Conservation (phyloP, 768 basidiomycete species). For the Nidularia pulvinata region DNA sequence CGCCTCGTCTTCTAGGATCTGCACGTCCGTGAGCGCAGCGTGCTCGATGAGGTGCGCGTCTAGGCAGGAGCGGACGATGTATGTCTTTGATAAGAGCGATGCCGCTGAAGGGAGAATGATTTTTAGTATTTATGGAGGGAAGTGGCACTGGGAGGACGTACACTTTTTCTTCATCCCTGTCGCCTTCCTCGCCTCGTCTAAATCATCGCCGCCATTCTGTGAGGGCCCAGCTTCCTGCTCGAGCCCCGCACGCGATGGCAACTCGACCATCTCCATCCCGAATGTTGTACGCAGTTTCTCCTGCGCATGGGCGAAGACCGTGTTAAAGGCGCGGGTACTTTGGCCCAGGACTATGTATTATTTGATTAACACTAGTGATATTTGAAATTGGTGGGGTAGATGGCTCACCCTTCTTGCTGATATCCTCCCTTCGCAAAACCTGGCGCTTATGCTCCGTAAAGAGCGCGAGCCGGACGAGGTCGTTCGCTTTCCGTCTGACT, state of each 20-base stretch:
- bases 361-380: neutral
- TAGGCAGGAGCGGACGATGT: conserved; percentile 79
- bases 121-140: neutral
- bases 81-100: conserved; percentile 70
- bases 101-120: conserved; percentile 32
- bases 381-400: neutral
- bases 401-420: conserved; percentile 74
- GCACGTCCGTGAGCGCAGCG: conserved; percentile 54
- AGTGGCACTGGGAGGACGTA: conserved; percentile 13
- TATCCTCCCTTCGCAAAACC: conserved; percentile 78
- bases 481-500: conserved; percentile 60
- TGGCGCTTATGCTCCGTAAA: conserved; percentile 75
- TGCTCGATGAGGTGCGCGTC: conserved; percentile 60
- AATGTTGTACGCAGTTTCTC: conserved; percentile 60
- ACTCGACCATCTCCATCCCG: conserved; percentile 85
- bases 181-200: conserved; percentile 42
- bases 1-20: conserved; percentile 47
- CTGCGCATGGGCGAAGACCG: conserved; percentile 66
- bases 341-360: conserved; percentile 30
- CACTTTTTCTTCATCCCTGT: conserved; percentile 72
- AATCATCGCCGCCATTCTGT: conserved; percentile 46
- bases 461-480: conserved; percentile 79
- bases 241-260: conserved; percentile 59
- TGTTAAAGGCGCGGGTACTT: conserved; percentile 59
- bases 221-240: conserved; percentile 45